Evolutionary conservation across 192 early-diverging fungal species (phyloP), one percentile per base, ranked within the genome.

Genomic region (Backusella circina): DNA sequence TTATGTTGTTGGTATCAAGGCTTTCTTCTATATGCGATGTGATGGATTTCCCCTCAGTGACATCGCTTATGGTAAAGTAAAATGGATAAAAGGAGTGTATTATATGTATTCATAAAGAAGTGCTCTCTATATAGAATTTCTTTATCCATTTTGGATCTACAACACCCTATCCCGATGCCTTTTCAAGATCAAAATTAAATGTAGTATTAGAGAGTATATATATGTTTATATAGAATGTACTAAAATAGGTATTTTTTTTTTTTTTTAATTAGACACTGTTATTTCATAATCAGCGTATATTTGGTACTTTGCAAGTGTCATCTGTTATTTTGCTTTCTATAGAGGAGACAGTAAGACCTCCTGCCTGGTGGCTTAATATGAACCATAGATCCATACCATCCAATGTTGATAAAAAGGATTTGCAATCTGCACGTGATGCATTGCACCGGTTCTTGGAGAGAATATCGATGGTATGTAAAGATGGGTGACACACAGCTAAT

Each of bases 151-250:
- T 86, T 72, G 87, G 76, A 23, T 74, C 69, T 8, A 65, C 83
- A 18, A 75, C 80, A 71, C 86, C 88, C 0, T 69, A 83, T 31
- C 83, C 88, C 13, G 86, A 84, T 36, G 88, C 87, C 10, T 87
- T 87, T 51, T 82, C 87, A 9, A 76, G 88, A 67, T 90, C 88
- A 13, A 82, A 79, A 36, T 64, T 83, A 21, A 80, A 74, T 79
- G 82, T 79, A 77, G 78, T 71, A 8, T 9, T 73, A 12, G 10
- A 61, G 12, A 12, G 23, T 61, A 26, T 28, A 12, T 15, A 12
- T 44, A 44, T 44, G n/a, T 54, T 54, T 23, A 54, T 21, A 39
- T 39, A 2, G 3, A 1, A 16, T 5, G n/a, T 51, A 61, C 7
- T 70, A 8, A 78, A 35, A 73, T 7, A 15, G 13, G 5, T 0